Base-by-base conservation (phyloP, 208 protist genomes). In the Leptomonas pyrrhocoris region DNA sequence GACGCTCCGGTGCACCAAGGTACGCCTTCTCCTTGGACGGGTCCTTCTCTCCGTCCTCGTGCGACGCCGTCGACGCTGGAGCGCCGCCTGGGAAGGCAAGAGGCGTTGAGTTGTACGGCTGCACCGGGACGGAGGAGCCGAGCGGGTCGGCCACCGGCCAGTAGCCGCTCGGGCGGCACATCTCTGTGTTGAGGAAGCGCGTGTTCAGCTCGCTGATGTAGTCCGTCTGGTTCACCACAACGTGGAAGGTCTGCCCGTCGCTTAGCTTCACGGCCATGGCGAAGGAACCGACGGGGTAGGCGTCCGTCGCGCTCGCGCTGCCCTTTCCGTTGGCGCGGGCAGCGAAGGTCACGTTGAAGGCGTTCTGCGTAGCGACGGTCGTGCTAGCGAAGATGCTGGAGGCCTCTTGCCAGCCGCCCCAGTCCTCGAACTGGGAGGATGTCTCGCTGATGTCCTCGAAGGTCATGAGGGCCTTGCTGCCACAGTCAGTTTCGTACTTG, bases 131-230 rank as follows among this genome's bases (percentile, higher is more conserved):
- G 0, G 90, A 94, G 19, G 25, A 66, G 59, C 88, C 90, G n/a
- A 95, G 79, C 42, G 76, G 64, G 63, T 95, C 85, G 21, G 82
- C 68, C 13, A 95, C 90, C 21, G 90, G 90, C 84, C 90, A 91
- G 77, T 95, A 95, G 9, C 81, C 73, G 42, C 80, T 93, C 43
- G 90, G 51, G 27, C 85, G 81, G 68, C 88, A 95, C 36, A 88
- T 25, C 57, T 68, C 38, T 48, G 79, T 61, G 31, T 74, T 55
- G 28, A 92, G 50, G 58, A 77, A 81, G 28, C 65, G 72, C 15
- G 75, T 83, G 78, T 92, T 89, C 50, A 95, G 79, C 54, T 84
- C 78, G 56, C 78, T 91, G 59, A 96, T 83, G 68, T 93, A 92
- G 67, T 87, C 81, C 58, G 60, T 67, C 71, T 96, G 91, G 60